Evolutionary conservation across 331 rosid species (phyloP).

Genomic region (Quercus lobata): DNA sequence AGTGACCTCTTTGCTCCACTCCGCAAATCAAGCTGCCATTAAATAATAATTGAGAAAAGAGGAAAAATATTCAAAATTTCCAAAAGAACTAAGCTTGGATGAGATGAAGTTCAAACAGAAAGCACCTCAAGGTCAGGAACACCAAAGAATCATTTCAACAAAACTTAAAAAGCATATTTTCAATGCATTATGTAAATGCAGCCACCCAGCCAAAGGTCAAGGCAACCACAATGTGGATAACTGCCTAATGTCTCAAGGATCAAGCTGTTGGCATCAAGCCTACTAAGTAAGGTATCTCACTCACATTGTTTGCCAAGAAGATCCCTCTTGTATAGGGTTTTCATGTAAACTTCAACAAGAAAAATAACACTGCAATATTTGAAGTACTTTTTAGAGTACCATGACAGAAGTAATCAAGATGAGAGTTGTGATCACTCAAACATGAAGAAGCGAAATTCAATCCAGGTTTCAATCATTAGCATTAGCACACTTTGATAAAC

Average conservation of each 20-base stretch:
- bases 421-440: not conserved
- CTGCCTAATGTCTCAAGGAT: not conserved
- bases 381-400: not conserved
- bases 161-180: not conserved
- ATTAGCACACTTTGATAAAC: not conserved
- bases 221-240: not conserved
- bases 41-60: constrained; percentile 29
- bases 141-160: not conserved
- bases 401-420: not conserved
- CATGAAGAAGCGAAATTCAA: not conserved
- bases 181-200: not conserved
- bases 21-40: constrained; percentile 91
- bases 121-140: not conserved
- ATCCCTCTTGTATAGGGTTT: not conserved
- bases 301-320: not conserved
- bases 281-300: not conserved
- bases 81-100: not conserved
- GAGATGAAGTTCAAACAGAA: constrained; percentile 6
- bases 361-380: not conserved
- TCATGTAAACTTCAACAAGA: not conserved
- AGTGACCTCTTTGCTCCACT: constrained; percentile 91
- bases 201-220: not conserved
- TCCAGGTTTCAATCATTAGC: not conserved
- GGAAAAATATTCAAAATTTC: constrained; percentile 14
- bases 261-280: not conserved